Percentiles rank a stretch among this genome's conserved stretches.
Conservation (phyloP, 768 basidiomycete species). For the Hysterangium stoloniferum region DNA sequence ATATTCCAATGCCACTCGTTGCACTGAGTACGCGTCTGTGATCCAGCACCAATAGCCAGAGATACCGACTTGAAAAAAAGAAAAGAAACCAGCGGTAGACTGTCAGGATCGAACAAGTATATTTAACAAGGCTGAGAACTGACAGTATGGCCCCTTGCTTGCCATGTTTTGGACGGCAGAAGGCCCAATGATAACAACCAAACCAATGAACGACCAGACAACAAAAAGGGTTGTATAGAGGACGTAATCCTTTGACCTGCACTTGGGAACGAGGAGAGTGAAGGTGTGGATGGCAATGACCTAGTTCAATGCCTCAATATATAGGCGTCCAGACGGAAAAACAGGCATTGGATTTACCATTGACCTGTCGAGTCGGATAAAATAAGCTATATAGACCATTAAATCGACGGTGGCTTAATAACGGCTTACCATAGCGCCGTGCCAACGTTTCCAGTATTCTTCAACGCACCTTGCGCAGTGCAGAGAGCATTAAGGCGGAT, state of each 20-base stretch:
- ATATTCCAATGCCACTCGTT: conserved; percentile 41
- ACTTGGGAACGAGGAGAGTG: conserved; percentile 35
- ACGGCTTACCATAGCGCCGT: conserved; percentile 33
- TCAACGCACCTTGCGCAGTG: conserved; percentile 26
- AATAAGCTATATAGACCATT: neutral
- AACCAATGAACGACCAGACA: conserved; percentile 37
- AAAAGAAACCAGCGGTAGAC: neutral
- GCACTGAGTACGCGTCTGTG: conserved; percentile 31
- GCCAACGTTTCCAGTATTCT: conserved; percentile 37
- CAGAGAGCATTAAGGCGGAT: conserved; percentile 22
- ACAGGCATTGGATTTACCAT: neutral
- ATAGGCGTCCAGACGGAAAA: neutral
- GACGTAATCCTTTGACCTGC: conserved; percentile 27
- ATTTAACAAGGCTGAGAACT: neutral
- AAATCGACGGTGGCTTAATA: neutral
- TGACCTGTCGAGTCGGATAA: neutral
- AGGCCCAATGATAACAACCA: conserved; percentile 40
- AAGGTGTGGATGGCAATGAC: conserved; percentile 43
- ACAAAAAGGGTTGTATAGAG: conserved; percentile 33
- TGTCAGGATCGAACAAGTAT: neutral
- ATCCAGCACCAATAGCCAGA: conserved; percentile 54
- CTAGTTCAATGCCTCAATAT: neutral
- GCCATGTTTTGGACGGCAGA: conserved; percentile 26
- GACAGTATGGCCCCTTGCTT: conserved; percentile 34
- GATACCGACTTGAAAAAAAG: conserved; percentile 30